Conservation (phyloP, 2,329 filamentous ascomycete genomes). For the Emericellopsis atlantica region DNA sequence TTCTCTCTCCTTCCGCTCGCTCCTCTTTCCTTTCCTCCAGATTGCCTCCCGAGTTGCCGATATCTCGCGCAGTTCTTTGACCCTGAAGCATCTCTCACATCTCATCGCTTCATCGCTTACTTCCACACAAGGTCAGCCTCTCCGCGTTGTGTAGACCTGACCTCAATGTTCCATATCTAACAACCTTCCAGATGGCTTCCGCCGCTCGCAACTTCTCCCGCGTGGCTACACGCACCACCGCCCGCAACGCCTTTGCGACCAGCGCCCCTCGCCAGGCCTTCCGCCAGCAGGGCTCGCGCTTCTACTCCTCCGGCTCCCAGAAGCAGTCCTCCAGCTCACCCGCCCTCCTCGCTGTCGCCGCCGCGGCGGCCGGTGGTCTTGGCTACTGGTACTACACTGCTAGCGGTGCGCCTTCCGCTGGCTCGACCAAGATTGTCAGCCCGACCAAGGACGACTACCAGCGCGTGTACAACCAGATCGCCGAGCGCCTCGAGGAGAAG, state of each 20-base stretch:
- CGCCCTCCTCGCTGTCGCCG: conserved; percentile 46
- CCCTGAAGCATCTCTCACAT: no score
- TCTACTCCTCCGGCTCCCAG: conserved; percentile 61
- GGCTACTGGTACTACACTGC: conserved; percentile 55
- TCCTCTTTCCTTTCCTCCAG: no score
- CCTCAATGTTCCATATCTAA: neutral
- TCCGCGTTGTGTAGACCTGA: no score
- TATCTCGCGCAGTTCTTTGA: no score
- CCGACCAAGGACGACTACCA: conserved; percentile 85
- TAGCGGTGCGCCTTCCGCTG: conserved; percentile 30
- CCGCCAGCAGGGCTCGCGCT: conserved; percentile 62
- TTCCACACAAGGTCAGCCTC: no score
- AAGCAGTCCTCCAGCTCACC: conserved; percentile 37
- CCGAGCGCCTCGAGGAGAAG: conserved; percentile 68
- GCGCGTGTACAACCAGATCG: conserved; percentile 85
- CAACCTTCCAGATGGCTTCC: conserved; percentile 18
- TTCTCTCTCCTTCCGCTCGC: no score
- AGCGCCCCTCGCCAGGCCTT: conserved; percentile 50
- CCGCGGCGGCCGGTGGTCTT: conserved; percentile 46
- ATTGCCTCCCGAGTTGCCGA: no score
- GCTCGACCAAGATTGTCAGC: conserved; percentile 47
- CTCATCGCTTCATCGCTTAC: no score
- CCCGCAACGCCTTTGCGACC: conserved; percentile 44
- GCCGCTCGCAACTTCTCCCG: conserved; percentile 42
- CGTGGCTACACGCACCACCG: conserved; percentile 44